Evolutionary conservation across 2,329 filamentous ascomycete species (phyloP), one percentile per base, ranked within the genome.

Genomic region (Cryphonectria radicalis): DNA sequence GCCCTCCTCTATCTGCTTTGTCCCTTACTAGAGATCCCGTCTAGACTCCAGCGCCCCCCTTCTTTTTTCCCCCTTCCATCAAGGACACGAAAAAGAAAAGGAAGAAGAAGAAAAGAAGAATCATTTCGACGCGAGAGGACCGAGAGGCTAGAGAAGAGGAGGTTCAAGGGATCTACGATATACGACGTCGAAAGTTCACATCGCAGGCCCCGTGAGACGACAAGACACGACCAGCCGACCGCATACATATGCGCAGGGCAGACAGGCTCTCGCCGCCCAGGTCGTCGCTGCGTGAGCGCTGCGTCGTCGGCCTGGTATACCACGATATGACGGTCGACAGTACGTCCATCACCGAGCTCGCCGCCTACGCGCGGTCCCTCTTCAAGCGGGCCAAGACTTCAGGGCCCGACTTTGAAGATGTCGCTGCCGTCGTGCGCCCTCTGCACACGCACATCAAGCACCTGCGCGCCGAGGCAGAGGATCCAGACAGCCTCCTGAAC

Each of bases 381-480:
- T 89, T 87, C 76, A 83, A 86, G 67, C 86, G 87, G 72, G 84
- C 85, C 67, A 85, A 85, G 73, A 80, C 82, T 37, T 82, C 85
- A 3, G 83, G 84, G 22, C 79, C 82, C 3, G 82, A 85, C 59
- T 87, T 89, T 71, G 81, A 82, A 69, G 82, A 86, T 62, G 82
- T 88, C 63, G 83, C 86, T 19, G 77, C 79, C 19, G 84, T 85
- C 50, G 84, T 90, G 55, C 85, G 84, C 69, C 82, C 82, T 60
- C 81, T 91, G 57, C 85, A 90, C 74, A 84, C 84, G 7, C 85
- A 86, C 17, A 81, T 91, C 8, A 86, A 87, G 69, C 86, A 90
- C 75, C 81, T 91, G 37, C 87, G 86, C 69, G 82, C 84, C 73
- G 89, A 91, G 79, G 84, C 85, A 55, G 84, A 87, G 73, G 88